Evolutionary conservation across 2,329 filamentous ascomycete genomes (phyloP), one percentile per base, ranked within the genome.

Genomic region (Exophiala sp.): DNA sequence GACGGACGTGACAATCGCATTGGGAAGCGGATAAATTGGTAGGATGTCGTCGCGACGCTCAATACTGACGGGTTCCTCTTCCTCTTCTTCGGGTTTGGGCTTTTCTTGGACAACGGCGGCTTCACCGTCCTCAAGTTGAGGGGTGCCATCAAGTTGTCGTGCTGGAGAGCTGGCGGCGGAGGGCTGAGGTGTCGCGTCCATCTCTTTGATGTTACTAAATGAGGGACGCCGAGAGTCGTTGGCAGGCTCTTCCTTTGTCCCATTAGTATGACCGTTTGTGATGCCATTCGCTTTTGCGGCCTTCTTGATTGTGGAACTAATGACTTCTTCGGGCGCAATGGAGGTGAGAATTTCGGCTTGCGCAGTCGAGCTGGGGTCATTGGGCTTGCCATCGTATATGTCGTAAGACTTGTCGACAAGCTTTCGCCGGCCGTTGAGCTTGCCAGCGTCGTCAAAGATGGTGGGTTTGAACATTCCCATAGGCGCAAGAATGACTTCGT

Each of bases 391-490:
- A 58, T 97, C 94, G 70, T 99, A 99, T 10, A 95, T 84, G 68
- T 99, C 95, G 64, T 91, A 91, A 0, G 92, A 96, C 35, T 89
- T 86, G 51, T 89, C 86, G 32, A 97, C 84, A 18, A 97, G 77
- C 65, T 87, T 91, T 61, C 90, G 83, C 46, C 92, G 84, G 39
- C 89, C 86, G 16, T 79, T 76, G 9, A 97, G 80, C 75, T 99
- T 99, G 34, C 81, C 74, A 24, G 80, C 83, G 33, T 60, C 45
- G 64, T 91, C 87, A 63, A 97, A 96, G 50, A 96, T 87, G 2
- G 82, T 76, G 0, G 94, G 92, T 56, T 92, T 88, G 69, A 95
- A 96, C 65, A 91, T 88, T n/a, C 91, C 91, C 86, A 96, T 90
- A 1, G 91, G 88, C 0, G 94, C 88, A n/a, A 99, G 79, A 63